phyloP scores from a whole-genome alignment of 176 grass and related monocot genomes.

The Rhipidocladum racemiflorum region DNA sequence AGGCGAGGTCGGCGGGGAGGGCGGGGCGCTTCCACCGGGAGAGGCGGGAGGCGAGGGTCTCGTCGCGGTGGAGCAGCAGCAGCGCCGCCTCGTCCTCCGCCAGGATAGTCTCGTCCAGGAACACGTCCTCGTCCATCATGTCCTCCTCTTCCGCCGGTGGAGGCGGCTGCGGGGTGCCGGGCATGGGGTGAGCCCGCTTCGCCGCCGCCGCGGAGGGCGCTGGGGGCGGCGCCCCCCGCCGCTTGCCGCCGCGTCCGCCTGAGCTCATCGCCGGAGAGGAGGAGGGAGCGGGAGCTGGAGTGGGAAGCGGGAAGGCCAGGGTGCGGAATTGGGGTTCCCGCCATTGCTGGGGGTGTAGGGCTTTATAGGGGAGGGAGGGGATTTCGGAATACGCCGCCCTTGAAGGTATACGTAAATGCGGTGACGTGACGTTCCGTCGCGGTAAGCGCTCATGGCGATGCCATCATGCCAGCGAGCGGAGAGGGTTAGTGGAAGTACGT shows the following conservation, averaged over 20 bases:
- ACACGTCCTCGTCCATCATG: slow-evolving; percentile 97
- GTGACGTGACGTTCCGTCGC: neutral
- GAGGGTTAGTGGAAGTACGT: too few relatives aligned
- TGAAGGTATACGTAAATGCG: neutral
- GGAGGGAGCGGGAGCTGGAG: neutral
- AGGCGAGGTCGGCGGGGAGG: slow-evolving; percentile 53
- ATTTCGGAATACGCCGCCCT: neutral
- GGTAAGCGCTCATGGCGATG: neutral
- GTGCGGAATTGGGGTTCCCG: slow-evolving; percentile 52
- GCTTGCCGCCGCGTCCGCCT: slow-evolving; percentile 48
- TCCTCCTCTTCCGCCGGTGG: slow-evolving; percentile 51
- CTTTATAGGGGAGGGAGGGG: neutral
- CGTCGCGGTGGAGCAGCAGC: slow-evolving; percentile 53
- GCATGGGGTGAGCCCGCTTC: slow-evolving; percentile 55
- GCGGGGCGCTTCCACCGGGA: slow-evolving; percentile 77
- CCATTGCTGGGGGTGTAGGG: slow-evolving; percentile 44
- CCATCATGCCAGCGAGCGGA: neutral
- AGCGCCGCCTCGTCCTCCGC: slow-evolving; percentile 78
- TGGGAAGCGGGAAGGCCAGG: slow-evolving; percentile 21
- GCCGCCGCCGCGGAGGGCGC: slow-evolving; percentile 17
- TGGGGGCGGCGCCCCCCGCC: slow-evolving; percentile 41
- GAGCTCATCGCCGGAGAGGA: slow-evolving; percentile 40
- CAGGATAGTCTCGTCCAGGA: slow-evolving; percentile 69
- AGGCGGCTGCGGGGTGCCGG: slow-evolving; percentile 27
- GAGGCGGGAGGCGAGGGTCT: slow-evolving; percentile 71